A percentile compares a stretch with the other conserved stretches of the same genome.
Conservation (phyloP, 176 grass and related monocot species). For the Otatea glauca region DNA sequence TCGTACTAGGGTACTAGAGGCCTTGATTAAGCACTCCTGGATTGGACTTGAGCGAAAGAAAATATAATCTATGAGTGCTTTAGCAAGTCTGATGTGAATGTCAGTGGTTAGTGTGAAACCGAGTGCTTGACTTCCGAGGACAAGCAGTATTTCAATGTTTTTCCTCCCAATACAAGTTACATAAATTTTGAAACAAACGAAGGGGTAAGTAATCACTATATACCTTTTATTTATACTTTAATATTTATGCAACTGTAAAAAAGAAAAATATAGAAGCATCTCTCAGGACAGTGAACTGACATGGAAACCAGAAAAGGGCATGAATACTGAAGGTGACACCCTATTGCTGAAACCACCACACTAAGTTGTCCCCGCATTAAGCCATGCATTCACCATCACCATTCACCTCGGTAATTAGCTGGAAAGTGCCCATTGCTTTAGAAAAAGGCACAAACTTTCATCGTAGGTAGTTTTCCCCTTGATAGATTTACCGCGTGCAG, state of each 20-base stretch:
- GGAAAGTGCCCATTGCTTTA: not conserved
- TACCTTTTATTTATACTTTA: no score
- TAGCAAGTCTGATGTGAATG: not conserved
- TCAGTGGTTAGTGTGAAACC: conserved; percentile 24
- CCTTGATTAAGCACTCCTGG: not conserved
- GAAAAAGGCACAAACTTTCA: not conserved
- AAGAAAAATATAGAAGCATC: no score
- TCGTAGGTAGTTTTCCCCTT: not conserved
- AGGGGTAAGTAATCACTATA: no score
- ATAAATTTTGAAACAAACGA: no score
- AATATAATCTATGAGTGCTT: not conserved
- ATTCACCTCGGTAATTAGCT: conserved; percentile 15
- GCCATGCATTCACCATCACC: not conserved
- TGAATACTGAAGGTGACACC: not conserved
- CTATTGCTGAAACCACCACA: not conserved
- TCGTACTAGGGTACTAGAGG: not conserved
- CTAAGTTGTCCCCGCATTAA: conserved; percentile 2
- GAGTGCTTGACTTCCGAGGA: not conserved
- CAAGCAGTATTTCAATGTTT: no score
- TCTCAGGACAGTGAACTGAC: not conserved
- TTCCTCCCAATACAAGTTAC: no score
- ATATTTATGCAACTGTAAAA: no score
- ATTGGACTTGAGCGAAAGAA: not conserved
- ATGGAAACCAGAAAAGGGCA: not conserved
- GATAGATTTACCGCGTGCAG: not conserved